Evolutionary conservation across 805 yeast genomes (phyloP).

Genomic region (Nematodospora valgi): DNA sequence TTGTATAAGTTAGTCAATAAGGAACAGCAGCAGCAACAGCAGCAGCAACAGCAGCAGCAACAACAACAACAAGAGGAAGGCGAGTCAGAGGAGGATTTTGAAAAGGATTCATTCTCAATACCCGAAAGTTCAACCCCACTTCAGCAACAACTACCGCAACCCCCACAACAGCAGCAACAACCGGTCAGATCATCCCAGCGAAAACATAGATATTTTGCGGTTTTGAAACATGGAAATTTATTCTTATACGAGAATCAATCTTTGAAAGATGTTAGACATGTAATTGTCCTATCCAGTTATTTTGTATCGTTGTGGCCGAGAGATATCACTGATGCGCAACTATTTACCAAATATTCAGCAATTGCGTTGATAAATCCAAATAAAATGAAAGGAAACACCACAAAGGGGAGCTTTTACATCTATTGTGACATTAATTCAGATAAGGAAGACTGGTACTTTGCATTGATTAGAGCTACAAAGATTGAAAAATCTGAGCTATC

Average conservation of each 20-base stretch:
- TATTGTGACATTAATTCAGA: constrained; percentile 76
- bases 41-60: constrained; percentile 2
- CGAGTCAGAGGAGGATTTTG: background rate
- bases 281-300: constrained; percentile 68
- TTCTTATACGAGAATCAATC: constrained; percentile 76
- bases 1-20: constrained; percentile 53
- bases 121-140: background rate
- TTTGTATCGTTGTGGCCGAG: constrained; percentile 87
- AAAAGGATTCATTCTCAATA: background rate
- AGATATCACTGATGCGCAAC: constrained; percentile 62
- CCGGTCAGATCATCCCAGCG: constrained; percentile 24
- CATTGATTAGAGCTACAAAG: constrained; percentile 74
- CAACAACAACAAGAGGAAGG: constrained; percentile 9
- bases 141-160: background rate
- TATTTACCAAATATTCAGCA: constrained; percentile 78
- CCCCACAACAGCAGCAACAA: constrained; percentile 1
- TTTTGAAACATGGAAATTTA: constrained; percentile 81
- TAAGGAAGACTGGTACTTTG: constrained; percentile 93
- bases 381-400: constrained; percentile 5
- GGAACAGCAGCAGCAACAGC: background rate
- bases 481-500: constrained; percentile 18
- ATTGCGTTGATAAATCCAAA: constrained; percentile 55
- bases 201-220: constrained; percentile 64
- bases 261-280: constrained; percentile 67
- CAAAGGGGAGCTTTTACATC: constrained; percentile 48